These are phyloP conservation scores for Fragaria ananassa DNA, from an alignment of 306 rosid genomes.

Conservation along the genomic window DNA sequence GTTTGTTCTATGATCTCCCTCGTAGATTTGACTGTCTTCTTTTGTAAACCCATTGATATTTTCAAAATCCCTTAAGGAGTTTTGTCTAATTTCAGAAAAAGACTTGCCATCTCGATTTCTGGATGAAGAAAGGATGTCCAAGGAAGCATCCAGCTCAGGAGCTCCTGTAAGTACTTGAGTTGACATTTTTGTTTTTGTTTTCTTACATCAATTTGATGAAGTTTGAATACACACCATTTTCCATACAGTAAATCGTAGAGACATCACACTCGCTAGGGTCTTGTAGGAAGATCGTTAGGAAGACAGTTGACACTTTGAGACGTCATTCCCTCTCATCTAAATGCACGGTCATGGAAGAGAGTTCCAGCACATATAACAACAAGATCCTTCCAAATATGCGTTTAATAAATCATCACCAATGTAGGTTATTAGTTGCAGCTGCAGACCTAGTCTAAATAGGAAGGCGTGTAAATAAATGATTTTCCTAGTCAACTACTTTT, in stretches of 20 bases:
- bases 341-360: not conserved
- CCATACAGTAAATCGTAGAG: not conserved
- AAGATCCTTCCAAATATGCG: not conserved
- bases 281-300: not conserved
- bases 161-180: conserved; percentile 45
- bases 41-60: not conserved
- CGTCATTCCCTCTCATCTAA: not conserved
- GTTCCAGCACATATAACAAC: not conserved
- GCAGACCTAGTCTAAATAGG: not conserved
- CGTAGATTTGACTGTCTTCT: conserved; percentile 15
- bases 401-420: not conserved
- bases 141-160: conserved; percentile 73
- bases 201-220: not conserved
- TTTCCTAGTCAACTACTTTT: not conserved
- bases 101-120: conserved; percentile 72
- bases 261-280: not conserved
- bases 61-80: not conserved
- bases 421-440: not conserved
- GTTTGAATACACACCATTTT: not conserved
- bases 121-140: conserved; percentile 57
- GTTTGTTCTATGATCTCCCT: conserved; percentile 37
- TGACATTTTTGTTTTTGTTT: not conserved
- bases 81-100: conserved; percentile 54
- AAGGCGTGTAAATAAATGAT: not conserved
- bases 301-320: not conserved